Conservation (phyloP, 2,329 filamentous ascomycete species). For the Fusarium xylarioides region DNA sequence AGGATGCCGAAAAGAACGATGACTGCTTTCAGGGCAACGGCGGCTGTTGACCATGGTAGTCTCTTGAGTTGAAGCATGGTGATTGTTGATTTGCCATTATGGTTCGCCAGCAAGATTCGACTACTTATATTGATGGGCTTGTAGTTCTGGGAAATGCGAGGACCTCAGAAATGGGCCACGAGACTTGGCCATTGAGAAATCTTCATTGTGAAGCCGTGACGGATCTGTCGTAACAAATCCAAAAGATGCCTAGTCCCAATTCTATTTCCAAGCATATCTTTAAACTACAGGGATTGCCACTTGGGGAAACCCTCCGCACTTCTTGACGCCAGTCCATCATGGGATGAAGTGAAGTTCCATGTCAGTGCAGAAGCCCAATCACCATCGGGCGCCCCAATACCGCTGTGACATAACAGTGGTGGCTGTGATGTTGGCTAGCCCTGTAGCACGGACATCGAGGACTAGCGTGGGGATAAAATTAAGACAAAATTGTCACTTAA, state of each 20-base stretch:
- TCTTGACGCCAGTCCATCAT: background rate
- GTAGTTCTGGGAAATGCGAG: too few relatives aligned
- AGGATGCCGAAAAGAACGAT: background rate
- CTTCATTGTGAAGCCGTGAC: background rate
- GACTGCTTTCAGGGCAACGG: background rate
- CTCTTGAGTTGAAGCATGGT: background rate
- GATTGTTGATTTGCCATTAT: background rate
- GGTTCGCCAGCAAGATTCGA: background rate
- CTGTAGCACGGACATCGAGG: background rate
- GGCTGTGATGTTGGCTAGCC: background rate
- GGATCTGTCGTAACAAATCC: background rate
- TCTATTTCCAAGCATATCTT: background rate
- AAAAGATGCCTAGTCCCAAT: background rate
- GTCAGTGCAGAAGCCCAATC: background rate
- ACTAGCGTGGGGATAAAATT: background rate
- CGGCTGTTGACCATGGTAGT: background rate
- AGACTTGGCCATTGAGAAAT: background rate
- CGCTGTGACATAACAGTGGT: background rate
- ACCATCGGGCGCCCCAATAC: background rate
- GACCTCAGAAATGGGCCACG: background rate
- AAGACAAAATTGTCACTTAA: background rate
- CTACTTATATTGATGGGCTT: background rate
- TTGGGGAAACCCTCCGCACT: background rate
- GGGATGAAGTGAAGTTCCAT: background rate
- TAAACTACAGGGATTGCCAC: background rate